Evolutionary conservation across 192 early-diverging fungal genomes (phyloP), one percentile per base, ranked within the genome.

Genomic region (Podochytrium sp.): DNA sequence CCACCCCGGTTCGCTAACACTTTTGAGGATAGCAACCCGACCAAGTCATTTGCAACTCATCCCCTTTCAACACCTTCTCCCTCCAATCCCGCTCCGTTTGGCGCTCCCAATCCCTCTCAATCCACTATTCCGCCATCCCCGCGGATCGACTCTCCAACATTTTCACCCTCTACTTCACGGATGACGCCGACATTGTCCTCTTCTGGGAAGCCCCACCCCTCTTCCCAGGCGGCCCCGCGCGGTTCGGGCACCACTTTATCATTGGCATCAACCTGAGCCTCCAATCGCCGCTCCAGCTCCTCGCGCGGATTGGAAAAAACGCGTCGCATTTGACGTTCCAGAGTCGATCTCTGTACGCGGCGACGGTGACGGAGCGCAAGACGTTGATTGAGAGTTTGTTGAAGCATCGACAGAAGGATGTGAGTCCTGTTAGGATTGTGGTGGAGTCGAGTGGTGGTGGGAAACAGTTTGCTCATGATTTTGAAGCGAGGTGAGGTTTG

Each of bases 241-340:
- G 80, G 0, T 81, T 82, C 38, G 96, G 96, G 0, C 95, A 98
- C 74, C 95, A 96, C 64, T 95, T 92, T 50, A 94, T 97, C 60
- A 91, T 93, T 27, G 96, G 96, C 20, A 95, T 96, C 52, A 96
- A 97, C 70, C 77, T 96, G 3, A 90, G 91, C 3, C 87, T 95
- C 29, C 94, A 69, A 58, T 71, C 47, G 70, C 83, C 74, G 81
- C 84, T 70, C 79, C 86, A 32, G 78, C 56, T 83, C 49, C 73
- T 75, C 7, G 47, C 59, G 37, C 43, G 68, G n/a, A 63, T 79
- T 16, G 56, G 42, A 5, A 61, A 74, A 18, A 69, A 78, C 62
- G 61, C 50, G 6, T 77, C 73, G 14, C 18, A 66, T 34, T 32
- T 75, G 58, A 63, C 62, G 23, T 56, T 78, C 20, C 75, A 59